Percentiles rank a stretch among this genome's conserved stretches.
These are phyloP conservation scores for Fusarium foetens DNA, from an alignment of 2,329 filamentous ascomycete species.

Conservation along the genomic window DNA sequence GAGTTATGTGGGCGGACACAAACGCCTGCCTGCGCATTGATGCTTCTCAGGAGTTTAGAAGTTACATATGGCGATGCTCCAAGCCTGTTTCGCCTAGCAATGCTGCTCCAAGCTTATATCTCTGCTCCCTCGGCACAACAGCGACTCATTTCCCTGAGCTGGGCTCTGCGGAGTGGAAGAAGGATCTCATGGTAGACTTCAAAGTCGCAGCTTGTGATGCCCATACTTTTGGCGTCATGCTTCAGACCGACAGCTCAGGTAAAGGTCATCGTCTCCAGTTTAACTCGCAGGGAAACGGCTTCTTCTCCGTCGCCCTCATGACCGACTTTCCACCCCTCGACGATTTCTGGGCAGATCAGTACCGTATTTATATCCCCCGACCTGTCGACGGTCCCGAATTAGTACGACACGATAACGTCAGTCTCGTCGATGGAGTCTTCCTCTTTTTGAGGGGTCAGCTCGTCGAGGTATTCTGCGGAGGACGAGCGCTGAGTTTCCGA, in stretches of 20 bases:
- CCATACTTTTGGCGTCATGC: slow-evolving; percentile 44
- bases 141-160: slow-evolving; percentile 41
- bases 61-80: slow-evolving; percentile 26
- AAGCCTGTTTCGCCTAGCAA: slow-evolving; percentile 37
- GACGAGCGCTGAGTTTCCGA: slow-evolving; percentile 45
- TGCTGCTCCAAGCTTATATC: slow-evolving; percentile 39
- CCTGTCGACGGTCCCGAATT: slow-evolving; percentile 50
- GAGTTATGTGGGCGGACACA: slow-evolving; percentile 46
- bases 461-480: slow-evolving; percentile 46
- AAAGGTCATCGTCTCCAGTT: slow-evolving; percentile 45
- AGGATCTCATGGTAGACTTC: slow-evolving; percentile 42
- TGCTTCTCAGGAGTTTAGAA: slow-evolving; percentile 38
- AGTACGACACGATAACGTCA: slow-evolving; percentile 47
- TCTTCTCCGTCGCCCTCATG: slow-evolving; percentile 44
- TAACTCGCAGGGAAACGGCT: slow-evolving; percentile 28
- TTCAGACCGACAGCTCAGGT: slow-evolving; percentile 43
- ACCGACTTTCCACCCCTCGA: slow-evolving; percentile 49
- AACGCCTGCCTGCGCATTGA: slow-evolving; percentile 43
- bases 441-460: slow-evolving; percentile 43
- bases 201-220: slow-evolving; percentile 42
- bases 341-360: slow-evolving; percentile 54
- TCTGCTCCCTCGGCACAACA: slow-evolving; percentile 42
- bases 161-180: slow-evolving; percentile 25
- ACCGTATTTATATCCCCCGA: slow-evolving; percentile 46
- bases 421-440: slow-evolving; percentile 39